phyloP scores from a whole-genome alignment of 176 grass and related monocot genomes.

The Zoysia japonica region DNA sequence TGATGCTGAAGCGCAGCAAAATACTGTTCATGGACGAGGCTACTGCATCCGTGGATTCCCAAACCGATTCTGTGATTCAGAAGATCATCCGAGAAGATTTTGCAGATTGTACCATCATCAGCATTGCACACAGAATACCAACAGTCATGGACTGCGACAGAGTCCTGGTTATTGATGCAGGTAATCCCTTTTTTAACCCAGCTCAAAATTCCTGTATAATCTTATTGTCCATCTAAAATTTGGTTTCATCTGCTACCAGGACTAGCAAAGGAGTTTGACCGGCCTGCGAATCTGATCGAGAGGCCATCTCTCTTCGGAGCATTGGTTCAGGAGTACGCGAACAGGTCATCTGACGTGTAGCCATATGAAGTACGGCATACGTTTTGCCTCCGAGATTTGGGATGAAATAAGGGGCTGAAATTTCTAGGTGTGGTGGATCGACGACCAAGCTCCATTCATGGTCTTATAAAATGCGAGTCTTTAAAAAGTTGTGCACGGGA shows the following conservation, averaged over 20 bases:
- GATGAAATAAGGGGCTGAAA: not conserved
- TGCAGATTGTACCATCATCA: slow-evolving; percentile 86
- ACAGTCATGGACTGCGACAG: slow-evolving; percentile 96
- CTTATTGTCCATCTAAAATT: not conserved
- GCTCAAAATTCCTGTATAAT: not conserved
- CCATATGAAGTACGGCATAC: not conserved
- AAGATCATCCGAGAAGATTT: slow-evolving; percentile 95
- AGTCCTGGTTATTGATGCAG: slow-evolving; percentile 90
- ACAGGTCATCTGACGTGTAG: slow-evolving; percentile 79
- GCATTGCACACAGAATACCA: slow-evolving; percentile 98
- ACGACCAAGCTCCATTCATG: not conserved
- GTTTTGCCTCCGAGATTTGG: slow-evolving; percentile 25
- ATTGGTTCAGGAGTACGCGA: slow-evolving; percentile 93
- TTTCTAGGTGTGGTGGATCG: not conserved
- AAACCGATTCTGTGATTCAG: slow-evolving; percentile 95
- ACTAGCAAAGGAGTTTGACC: slow-evolving; percentile 86
- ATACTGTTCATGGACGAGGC: slow-evolving; percentile 99
- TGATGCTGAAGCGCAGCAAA: slow-evolving; percentile 87
- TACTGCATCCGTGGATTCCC: slow-evolving; percentile 94
- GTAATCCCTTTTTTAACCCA: slow-evolving; percentile 34
- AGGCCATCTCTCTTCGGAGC: slow-evolving; percentile 84
- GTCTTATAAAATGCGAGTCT: not conserved
- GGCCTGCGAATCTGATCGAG: slow-evolving; percentile 69
- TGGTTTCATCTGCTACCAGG: slow-evolving; percentile 46
- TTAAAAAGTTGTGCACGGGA: not conserved